Evolutionary conservation across 805 yeast genomes (phyloP).

Genomic region (Zygosaccharomyces kombuchaensis): DNA sequence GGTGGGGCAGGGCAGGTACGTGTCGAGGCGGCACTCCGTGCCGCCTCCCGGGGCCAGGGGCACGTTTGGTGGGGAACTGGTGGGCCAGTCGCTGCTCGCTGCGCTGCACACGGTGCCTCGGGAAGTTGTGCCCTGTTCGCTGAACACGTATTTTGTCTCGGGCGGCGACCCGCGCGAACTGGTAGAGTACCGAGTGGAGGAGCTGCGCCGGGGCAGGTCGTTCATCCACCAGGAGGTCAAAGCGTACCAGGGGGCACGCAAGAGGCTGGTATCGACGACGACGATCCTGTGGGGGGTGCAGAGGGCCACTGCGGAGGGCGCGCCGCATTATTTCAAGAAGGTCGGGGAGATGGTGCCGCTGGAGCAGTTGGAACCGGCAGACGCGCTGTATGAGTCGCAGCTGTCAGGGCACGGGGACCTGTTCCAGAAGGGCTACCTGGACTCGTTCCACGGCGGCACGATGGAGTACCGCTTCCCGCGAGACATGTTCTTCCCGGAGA

Average conservation of each 20-base stretch:
- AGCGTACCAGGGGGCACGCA: slow-evolving; percentile 54
- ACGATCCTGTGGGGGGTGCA: slow-evolving; percentile 42
- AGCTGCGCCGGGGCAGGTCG: slow-evolving; percentile 49
- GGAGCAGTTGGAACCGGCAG: slow-evolving; percentile 29
- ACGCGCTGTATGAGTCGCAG: too few relatives aligned
- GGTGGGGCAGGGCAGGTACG: slow-evolving; percentile 20
- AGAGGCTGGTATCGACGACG: slow-evolving; percentile 47
- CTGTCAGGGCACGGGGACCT: too few relatives aligned
- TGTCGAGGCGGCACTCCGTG: slow-evolving; percentile 22
- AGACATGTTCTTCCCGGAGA: slow-evolving; percentile 31
- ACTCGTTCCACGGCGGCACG: too few relatives aligned
- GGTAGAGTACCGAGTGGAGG: slow-evolving; percentile 50
- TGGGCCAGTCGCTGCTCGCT: slow-evolving; percentile 62
- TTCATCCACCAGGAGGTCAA: slow-evolving; percentile 50
- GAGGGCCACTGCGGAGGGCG: slow-evolving; percentile 10
- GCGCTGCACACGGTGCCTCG: slow-evolving; percentile 49
- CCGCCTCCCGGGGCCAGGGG: slow-evolving; percentile 57
- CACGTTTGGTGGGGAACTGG: slow-evolving; percentile 66
- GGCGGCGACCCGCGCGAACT: slow-evolving; percentile 47
- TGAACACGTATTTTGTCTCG: slow-evolving; percentile 57
- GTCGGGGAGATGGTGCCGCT: slow-evolving; percentile 36
- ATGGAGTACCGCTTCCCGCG: slow-evolving; percentile 35
- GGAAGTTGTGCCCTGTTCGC: slow-evolving; percentile 50
- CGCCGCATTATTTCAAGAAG: slow-evolving; percentile 25
- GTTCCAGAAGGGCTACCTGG: too few relatives aligned